Conservation (phyloP, 225 moss, liverwort and hornwort species). For the Marchantia polymorpha region DNA sequence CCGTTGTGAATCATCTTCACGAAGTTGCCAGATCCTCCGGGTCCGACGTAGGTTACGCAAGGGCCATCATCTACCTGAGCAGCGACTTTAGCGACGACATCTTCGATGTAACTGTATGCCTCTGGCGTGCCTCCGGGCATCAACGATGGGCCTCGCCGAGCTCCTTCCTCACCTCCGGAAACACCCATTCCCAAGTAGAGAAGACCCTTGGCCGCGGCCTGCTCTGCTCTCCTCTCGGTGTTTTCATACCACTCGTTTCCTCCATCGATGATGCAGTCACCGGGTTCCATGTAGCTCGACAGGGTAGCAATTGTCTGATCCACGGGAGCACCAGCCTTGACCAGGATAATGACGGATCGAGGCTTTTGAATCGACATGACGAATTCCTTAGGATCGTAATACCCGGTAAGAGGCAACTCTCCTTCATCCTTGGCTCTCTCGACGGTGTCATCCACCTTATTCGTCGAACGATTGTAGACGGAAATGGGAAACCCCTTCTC, state of each 20-base stretch:
- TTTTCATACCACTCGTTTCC: conserved; percentile 84
- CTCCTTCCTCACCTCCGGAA: conserved; percentile 87
- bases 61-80: conserved; percentile 91
- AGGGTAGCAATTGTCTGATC: conserved; percentile 55
- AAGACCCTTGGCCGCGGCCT: conserved; percentile 60
- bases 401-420: conserved; percentile 52
- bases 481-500: conserved; percentile 96
- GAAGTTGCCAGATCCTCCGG: conserved; percentile 74
- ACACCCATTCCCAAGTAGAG: conserved; percentile 91
- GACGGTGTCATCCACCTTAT: conserved; percentile 63
- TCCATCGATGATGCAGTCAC: conserved; percentile 62
- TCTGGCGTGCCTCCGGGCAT: conserved; percentile 89
- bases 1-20: conserved; percentile 98
- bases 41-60: conserved; percentile 83
- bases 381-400: conserved; percentile 51
- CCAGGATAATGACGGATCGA: conserved; percentile 61
- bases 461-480: conserved; percentile 69
- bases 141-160: conserved; percentile 77
- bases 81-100: conserved; percentile 74
- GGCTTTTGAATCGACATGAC: conserved; percentile 55
- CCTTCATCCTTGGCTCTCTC: conserved; percentile 61
- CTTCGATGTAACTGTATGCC: conserved; percentile 76
- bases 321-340: conserved; percentile 59
- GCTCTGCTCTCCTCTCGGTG: conserved; percentile 67
- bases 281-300: conserved; percentile 53